Evolutionary conservation across 805 yeast species (phyloP).

Genomic region (Metschnikowia chrysomelidarum): DNA sequence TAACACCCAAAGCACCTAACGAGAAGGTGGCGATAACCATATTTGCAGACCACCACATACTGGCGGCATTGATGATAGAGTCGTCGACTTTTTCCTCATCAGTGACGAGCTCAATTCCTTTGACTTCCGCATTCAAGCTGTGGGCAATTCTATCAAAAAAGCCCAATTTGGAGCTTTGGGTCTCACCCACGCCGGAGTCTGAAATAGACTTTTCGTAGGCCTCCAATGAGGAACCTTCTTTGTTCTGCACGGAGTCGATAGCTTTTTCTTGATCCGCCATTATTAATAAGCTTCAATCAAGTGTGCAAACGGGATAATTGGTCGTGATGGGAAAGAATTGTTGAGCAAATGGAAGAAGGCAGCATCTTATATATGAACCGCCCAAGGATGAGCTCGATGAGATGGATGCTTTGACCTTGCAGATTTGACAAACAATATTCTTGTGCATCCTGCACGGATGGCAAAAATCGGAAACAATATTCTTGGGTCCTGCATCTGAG

Average conservation of each 20-base stretch:
- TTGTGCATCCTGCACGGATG: too few species aligned
- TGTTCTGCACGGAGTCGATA: slow-evolving; percentile 10
- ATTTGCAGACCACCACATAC: slow-evolving; percentile 92
- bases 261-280: slow-evolving; percentile 18
- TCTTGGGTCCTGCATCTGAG: too few species aligned
- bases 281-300: too few species aligned
- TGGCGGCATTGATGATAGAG: slow-evolving; percentile 65
- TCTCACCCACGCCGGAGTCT: slow-evolving; percentile 26
- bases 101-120: slow-evolving; percentile 79
- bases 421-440: too few species aligned
- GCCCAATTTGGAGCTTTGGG: slow-evolving; percentile 24
- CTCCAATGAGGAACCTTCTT: slow-evolving; percentile 23
- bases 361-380: too few species aligned
- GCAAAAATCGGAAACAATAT: too few species aligned
- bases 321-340: too few species aligned
- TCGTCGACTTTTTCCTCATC: slow-evolving; percentile 74
- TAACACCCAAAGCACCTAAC: slow-evolving; percentile 62
- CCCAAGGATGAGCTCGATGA: too few species aligned
- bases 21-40: slow-evolving; percentile 82
- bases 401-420: too few species aligned
- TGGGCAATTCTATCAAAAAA: slow-evolving; percentile 33
- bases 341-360: too few species aligned
- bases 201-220: slow-evolving; percentile 25
- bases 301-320: slow-evolving; percentile 6
- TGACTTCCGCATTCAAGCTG: slow-evolving; percentile 43